A percentile compares a stretch with the other conserved stretches of the same genome.
These are phyloP conservation scores for Pharus latifolius DNA, from an alignment of 176 grass and related monocot genomes.

Conservation along the genomic window DNA sequence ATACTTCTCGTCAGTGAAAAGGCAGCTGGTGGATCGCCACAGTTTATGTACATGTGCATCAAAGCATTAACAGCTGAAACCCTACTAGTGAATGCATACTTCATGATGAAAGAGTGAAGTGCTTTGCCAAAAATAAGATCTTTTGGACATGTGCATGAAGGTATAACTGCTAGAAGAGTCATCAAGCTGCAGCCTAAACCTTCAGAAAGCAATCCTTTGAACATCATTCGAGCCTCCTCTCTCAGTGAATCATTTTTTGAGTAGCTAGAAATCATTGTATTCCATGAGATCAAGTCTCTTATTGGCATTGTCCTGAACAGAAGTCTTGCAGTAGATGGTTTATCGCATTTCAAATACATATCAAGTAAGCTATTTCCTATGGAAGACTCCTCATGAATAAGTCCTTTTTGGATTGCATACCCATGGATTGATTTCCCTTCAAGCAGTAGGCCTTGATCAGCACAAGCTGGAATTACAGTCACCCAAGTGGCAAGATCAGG, in stretches of 20 bases:
- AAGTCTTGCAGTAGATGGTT: conserved; percentile 13
- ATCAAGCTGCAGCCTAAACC: conserved; percentile 28
- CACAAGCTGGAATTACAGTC: conserved; percentile 45
- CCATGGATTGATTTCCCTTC: conserved; percentile 57
- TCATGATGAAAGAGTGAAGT: conserved; percentile 48
- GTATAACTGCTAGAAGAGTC: conserved; percentile 59
- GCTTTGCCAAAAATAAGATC: conserved; percentile 55
- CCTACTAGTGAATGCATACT: conserved; percentile 29
- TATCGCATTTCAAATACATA: conserved; percentile 50
- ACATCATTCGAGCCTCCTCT: conserved; percentile 28
- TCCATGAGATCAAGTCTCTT: conserved; percentile 78
- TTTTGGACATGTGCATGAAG: conserved; percentile 38
- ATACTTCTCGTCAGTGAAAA: conserved; percentile 29
- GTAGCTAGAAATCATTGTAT: conserved; percentile 65
- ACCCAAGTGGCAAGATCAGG: conserved; percentile 51
- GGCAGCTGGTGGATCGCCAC: conserved; percentile 24
- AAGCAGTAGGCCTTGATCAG: conserved; percentile 32
- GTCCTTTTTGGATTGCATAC: conserved; percentile 28
- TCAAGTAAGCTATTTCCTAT: conserved; percentile 55
- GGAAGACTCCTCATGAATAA: conserved; percentile 14
- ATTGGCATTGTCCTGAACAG: conserved; percentile 53
- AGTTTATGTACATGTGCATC: conserved; percentile 76
- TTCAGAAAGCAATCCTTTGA: conserved; percentile 40
- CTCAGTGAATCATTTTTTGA: conserved; percentile 19
- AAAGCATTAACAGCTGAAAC: conserved; percentile 59